Conservation (phyloP, 129 eudicot species). For the Centaurea solstitialis region DNA sequence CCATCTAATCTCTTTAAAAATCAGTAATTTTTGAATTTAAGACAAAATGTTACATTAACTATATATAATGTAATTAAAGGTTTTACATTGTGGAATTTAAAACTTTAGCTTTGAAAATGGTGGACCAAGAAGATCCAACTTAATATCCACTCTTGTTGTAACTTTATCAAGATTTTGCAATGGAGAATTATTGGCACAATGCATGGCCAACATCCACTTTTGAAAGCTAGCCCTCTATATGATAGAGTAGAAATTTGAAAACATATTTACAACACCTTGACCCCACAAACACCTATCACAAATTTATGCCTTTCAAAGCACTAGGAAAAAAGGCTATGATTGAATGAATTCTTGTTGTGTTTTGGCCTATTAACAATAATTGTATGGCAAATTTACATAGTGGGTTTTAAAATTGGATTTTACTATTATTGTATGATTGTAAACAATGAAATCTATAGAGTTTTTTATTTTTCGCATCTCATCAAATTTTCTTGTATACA, state of each 20-base stretch:
- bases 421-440: background rate
- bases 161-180: slow-evolving; percentile 26
- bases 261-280: slow-evolving; percentile 23
- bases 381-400: background rate
- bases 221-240: slow-evolving; percentile 27
- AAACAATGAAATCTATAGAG: too few species aligned
- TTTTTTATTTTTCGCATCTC: too few species aligned
- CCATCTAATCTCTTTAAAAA: background rate
- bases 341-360: background rate
- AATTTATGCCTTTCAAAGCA: slow-evolving; percentile 32
- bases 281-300: slow-evolving; percentile 53
- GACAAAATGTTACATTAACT: background rate
- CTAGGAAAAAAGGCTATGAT: slow-evolving; percentile 19
- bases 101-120: slow-evolving; percentile 26
- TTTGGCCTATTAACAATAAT: background rate
- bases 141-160: slow-evolving; percentile 1
- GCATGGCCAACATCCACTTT: slow-evolving; percentile 44
- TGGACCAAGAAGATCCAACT: slow-evolving; percentile 26
- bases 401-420: background rate
- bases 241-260: slow-evolving; percentile 27
- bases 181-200: slow-evolving; percentile 41
- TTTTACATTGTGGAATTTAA: background rate
- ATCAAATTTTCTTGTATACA: background rate
- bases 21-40: background rate
- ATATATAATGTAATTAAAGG: background rate